Evolutionary conservation across 2,329 filamentous ascomycete genomes (phyloP), one percentile per base, ranked within the genome.

Genomic region (Xylaria sp.): DNA sequence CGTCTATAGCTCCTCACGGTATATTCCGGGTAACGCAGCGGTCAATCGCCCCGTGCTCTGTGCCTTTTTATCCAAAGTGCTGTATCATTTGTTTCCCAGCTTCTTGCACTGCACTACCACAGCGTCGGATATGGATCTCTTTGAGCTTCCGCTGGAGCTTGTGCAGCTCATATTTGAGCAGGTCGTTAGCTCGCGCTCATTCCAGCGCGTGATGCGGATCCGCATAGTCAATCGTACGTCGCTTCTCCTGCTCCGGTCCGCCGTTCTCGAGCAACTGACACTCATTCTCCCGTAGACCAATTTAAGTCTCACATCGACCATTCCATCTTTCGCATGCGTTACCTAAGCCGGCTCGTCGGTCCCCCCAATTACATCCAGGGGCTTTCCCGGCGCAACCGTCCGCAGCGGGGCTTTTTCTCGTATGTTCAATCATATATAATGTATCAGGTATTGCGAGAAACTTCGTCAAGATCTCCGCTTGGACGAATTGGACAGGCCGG

Each of bases 121-220:
- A 15, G 18, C 39, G 28, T 28, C 28, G 1, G 28, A 28, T 28
- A 44, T 44, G 39, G 4, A 44, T 44, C 9, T 44, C 9, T 44
- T 44, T 44, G 39, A 18, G 39, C 39, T 44, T 13, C 39, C 39
- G 1, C 12, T 13, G 5, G 39, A 44, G 60, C 51, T 72, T 60
- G 25, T 69, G 6, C 28, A 67, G 12, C 60, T 25, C n/a, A 63
- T 67, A 51, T 69, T 71, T 39, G 65, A 69, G 0, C 13, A 34
- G 5, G 63, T 71, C 34, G 63, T 65, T 23, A 44, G 13, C 15
- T 67, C 66, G 37, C 68, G 68, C 51, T 8, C 1, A 0, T 20
- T 67, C 7, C 23, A 37, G 13, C 71, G 66, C n/a, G 59, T 54
- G 13, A 66, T 71, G 66, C 58, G 71, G 64, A 60, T 72, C 9